phyloP scores from a whole-genome alignment of 176 grass and related monocot species.

The Saccharum spontaneum region DNA sequence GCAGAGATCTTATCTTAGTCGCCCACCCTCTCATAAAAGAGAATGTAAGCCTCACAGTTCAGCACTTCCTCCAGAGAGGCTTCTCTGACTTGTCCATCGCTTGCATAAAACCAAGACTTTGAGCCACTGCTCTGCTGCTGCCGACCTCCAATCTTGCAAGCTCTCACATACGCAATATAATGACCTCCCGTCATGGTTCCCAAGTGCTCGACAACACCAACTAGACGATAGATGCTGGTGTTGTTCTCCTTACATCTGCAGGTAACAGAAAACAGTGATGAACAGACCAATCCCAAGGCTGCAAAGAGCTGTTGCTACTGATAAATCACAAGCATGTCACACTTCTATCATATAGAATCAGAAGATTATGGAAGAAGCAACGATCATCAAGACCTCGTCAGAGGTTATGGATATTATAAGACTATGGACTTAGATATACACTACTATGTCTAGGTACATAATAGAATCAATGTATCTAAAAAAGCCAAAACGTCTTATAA shows the following conservation, averaged over 20 bases:
- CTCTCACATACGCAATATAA: conserved; percentile 77
- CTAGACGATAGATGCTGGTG: conserved; percentile 55
- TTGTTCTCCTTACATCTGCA: conserved; percentile 62
- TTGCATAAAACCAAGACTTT: conserved; percentile 67
- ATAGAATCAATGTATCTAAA: too few relatives aligned
- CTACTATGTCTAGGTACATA: too few relatives aligned
- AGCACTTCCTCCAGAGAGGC: conserved; percentile 65
- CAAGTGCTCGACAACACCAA: conserved; percentile 77
- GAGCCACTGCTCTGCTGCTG: conserved; percentile 22
- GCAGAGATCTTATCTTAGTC: conserved; percentile 6
- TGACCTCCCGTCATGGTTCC: conserved; percentile 74
- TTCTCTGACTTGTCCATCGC: conserved; percentile 56
- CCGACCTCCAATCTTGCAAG: conserved; percentile 44
- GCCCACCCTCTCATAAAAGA: conserved; percentile 61
- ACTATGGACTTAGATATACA: too few relatives aligned
- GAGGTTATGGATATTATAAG: neutral
- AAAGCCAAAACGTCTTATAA: too few relatives aligned
- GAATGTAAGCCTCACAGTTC: conserved; percentile 61
- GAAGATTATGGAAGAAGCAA: neutral
- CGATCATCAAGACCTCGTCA: neutral
- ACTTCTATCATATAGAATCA: neutral
- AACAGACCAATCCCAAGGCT: conserved; percentile 14
- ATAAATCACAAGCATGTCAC: conserved; percentile 18
- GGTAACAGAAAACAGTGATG: conserved; percentile 17
- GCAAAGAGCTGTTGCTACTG: neutral